phyloP scores from a whole-genome alignment of 2,329 filamentous ascomycete genomes.

The Neofusicoccum sp. region DNA sequence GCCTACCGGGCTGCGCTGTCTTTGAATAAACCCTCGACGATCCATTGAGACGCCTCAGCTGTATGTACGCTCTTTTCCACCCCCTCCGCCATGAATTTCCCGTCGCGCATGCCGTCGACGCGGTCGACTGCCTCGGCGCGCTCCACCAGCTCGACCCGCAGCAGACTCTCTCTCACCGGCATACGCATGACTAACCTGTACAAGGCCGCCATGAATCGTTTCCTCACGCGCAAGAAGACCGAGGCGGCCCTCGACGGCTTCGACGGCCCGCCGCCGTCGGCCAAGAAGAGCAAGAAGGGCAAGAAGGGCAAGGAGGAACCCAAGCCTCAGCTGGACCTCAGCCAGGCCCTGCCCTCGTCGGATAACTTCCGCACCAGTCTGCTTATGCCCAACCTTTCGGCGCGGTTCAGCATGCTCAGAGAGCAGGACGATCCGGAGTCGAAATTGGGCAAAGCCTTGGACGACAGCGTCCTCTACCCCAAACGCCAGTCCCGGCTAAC shows the following conservation, averaged over 20 bases:
- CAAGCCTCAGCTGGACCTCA: conserved; percentile 69
- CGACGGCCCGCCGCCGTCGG: conserved; percentile 23
- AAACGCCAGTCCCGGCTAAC: conserved; percentile 76
- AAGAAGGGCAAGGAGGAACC: conserved; percentile 51
- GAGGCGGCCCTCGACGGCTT: conserved; percentile 52
- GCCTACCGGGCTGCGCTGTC: conserved; percentile 8
- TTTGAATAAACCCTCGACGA: not conserved
- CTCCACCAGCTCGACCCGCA: conserved; percentile 12
- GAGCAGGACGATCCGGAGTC: conserved; percentile 91
- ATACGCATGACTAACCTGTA: conserved; percentile 17
- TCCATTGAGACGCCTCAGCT: conserved; percentile 7
- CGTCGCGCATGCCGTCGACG: not conserved
- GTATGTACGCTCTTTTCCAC: conserved; percentile 1
- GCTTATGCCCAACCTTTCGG: conserved; percentile 91
- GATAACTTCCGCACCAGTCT: conserved; percentile 95
- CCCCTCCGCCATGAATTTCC: not conserved
- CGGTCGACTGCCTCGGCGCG: not conserved
- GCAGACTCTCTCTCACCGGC: not conserved
- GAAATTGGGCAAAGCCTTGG: conserved; percentile 87
- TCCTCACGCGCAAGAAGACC: conserved; percentile 69
- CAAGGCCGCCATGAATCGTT: conserved; percentile 66
- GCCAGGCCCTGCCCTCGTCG: conserved; percentile 70
- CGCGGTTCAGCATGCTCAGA: conserved; percentile 92
- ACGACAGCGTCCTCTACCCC: conserved; percentile 86
- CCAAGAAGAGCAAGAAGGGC: conserved; percentile 51